These are phyloP conservation scores for Talaromyces sp. DNA, from an alignment of 2,329 filamentous ascomycete genomes.

Conservation along the genomic window DNA sequence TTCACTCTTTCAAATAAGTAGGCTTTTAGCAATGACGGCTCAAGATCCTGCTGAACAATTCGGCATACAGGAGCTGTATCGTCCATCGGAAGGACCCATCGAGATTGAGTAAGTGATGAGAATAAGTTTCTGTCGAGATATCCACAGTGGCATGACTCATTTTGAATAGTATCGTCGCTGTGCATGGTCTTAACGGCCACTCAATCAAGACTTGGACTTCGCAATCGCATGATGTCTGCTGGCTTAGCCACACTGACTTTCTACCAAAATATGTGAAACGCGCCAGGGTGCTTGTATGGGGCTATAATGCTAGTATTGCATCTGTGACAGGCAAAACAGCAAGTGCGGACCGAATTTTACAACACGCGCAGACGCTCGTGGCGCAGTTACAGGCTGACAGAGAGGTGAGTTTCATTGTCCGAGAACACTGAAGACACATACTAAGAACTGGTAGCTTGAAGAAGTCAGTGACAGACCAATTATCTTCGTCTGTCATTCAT, in stretches of 20 bases:
- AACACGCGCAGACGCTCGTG: slow-evolving; percentile 37
- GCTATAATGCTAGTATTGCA: slow-evolving; percentile 30
- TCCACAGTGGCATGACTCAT: neutral
- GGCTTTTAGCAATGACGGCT: slow-evolving; percentile 7
- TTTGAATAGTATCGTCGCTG: slow-evolving; percentile 36
- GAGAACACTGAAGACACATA: slow-evolving; percentile 4
- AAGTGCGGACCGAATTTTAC: slow-evolving; percentile 31
- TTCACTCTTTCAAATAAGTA: neutral
- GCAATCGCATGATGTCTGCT: slow-evolving; percentile 29
- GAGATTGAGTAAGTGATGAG: slow-evolving; percentile 23
- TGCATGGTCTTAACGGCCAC: slow-evolving; percentile 43
- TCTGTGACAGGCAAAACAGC: slow-evolving; percentile 23
- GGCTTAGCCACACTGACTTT: slow-evolving; percentile 31
- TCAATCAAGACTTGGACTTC: slow-evolving; percentile 40
- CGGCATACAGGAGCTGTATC: slow-evolving; percentile 22
- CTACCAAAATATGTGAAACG: slow-evolving; percentile 31
- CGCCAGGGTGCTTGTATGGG: slow-evolving; percentile 31
- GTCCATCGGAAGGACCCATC: slow-evolving; percentile 16
- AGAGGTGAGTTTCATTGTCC: slow-evolving; percentile 23
- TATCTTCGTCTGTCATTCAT: slow-evolving; percentile 42
- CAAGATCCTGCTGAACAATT: slow-evolving; percentile 9
- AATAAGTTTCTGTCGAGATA: neutral
- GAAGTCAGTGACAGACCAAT: slow-evolving; percentile 34
- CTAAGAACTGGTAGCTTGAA: slow-evolving; percentile 27
- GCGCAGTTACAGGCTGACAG: slow-evolving; percentile 33